Percentiles rank a stretch among this genome's conserved stretches.
Conservation (phyloP, 1,284 basidiomycete genomes). For the Puccinia polysora region DNA sequence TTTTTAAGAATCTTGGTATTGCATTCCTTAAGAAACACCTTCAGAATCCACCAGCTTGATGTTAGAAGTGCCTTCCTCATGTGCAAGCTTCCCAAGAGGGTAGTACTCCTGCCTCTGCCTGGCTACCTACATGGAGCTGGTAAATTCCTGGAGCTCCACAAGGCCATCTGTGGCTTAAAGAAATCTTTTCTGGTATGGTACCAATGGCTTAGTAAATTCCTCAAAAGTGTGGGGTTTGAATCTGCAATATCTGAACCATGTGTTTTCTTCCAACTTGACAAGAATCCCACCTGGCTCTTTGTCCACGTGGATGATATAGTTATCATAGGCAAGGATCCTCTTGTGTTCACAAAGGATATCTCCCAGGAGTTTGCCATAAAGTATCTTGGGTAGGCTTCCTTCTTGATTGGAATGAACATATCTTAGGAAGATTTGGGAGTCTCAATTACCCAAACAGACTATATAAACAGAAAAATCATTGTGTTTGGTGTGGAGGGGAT, state of each 20-base stretch:
- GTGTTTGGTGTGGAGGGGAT: no score
- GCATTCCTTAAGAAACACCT: background rate
- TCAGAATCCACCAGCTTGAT: background rate
- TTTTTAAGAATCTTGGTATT: background rate
- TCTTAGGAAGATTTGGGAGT: no score
- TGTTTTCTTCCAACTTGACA: background rate
- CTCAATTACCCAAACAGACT: no score
- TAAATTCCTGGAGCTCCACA: background rate
- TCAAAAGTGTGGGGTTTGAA: background rate
- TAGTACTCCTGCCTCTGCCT: background rate
- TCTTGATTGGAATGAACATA: background rate
- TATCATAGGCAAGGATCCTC: background rate
- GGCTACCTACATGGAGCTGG: background rate
- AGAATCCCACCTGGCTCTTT: background rate
- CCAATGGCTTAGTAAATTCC: background rate
- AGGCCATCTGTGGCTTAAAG: background rate
- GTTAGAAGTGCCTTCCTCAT: constrained; percentile 2
- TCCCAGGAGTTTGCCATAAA: background rate
- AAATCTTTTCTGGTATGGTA: background rate
- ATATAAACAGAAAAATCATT: no score
- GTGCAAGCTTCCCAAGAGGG: background rate
- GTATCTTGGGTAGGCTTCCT: background rate
- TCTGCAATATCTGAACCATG: background rate
- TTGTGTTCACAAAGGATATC: background rate
- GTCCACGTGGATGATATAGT: background rate